These are phyloP conservation scores for Quercus ilex DNA, from an alignment of 306 rosid species.

Conservation along the genomic window DNA sequence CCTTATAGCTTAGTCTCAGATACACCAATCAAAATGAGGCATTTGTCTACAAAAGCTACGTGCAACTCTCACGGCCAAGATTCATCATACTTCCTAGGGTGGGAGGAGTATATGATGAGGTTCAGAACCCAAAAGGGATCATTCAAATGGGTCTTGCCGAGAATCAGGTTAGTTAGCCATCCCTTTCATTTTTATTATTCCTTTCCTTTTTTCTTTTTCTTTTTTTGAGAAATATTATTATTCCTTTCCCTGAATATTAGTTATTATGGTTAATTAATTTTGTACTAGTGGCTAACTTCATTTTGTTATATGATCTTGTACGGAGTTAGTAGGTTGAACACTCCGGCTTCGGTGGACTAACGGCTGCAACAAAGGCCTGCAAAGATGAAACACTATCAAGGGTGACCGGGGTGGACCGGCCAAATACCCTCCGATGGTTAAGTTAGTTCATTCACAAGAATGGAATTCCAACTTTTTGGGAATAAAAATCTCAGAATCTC, in stretches of 20 bases:
- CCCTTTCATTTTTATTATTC: background rate
- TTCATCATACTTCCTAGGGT: constrained; percentile 92
- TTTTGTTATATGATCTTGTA: background rate
- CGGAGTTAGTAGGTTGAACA: too few species aligned
- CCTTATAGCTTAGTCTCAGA: background rate
- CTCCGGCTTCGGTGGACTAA: too few species aligned
- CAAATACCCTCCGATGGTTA: too few species aligned
- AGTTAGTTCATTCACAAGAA: too few species aligned
- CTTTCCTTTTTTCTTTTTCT: too few species aligned
- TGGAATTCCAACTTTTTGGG: too few species aligned
- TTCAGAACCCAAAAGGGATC: constrained; percentile 73
- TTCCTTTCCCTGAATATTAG: background rate
- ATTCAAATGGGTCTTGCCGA: constrained; percentile 99
- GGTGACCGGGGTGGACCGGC: too few species aligned
- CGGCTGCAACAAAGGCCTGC: too few species aligned
- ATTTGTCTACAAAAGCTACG: constrained; percentile 69
- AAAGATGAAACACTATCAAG: too few species aligned
- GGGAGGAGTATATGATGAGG: constrained; percentile 71
- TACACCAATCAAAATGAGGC: constrained; percentile 36
- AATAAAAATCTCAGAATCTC: too few species aligned
- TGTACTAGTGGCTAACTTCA: constrained; percentile 8
- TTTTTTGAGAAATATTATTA: too few species aligned
- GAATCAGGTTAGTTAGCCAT: constrained; percentile 57
- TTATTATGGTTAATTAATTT: background rate
- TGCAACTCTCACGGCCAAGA: constrained; percentile 97